A percentile compares a stretch with the other conserved stretches of the same genome.
Evolutionary conservation across 2,329 filamentous ascomycete species (phyloP).

Genomic region (Aureobasidium namibiae): DNA sequence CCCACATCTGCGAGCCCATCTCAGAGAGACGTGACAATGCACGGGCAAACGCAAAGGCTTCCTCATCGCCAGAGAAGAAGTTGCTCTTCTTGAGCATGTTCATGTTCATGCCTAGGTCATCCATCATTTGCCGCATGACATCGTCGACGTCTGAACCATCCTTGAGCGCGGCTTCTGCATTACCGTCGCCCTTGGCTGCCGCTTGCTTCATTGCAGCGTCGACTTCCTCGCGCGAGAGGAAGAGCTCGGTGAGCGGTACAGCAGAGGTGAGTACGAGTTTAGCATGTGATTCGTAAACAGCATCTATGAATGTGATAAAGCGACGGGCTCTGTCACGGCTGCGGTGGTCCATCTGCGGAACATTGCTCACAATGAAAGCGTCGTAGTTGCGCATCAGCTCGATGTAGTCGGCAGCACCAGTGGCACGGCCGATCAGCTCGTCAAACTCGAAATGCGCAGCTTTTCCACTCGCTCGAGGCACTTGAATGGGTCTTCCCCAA

Average conservation of each 20-base stretch:
- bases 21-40: slow-evolving; percentile 77
- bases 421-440: slow-evolving; percentile 84
- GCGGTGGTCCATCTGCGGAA: slow-evolving; percentile 83
- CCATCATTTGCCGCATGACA: slow-evolving; percentile 72
- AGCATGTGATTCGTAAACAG: slow-evolving; percentile 85
- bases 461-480: slow-evolving; percentile 78
- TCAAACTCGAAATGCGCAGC: slow-evolving; percentile 89
- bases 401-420: slow-evolving; percentile 88
- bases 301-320: slow-evolving; percentile 97
- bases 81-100: slow-evolving; percentile 74
- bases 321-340: slow-evolving; percentile 80
- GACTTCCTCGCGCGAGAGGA: slow-evolving; percentile 41
- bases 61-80: slow-evolving; percentile 90
- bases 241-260: slow-evolving; percentile 76
- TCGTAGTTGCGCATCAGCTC: slow-evolving; percentile 87
- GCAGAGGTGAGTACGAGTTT: slow-evolving; percentile 90
- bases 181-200: slow-evolving; percentile 21
- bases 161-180: slow-evolving; percentile 18
- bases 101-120: slow-evolving; percentile 80
- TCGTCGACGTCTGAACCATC: slow-evolving; percentile 49
- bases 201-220: slow-evolving; percentile 35
- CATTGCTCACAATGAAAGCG: slow-evolving; percentile 82
- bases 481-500: slow-evolving; percentile 84
- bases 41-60: slow-evolving; percentile 89
- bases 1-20: slow-evolving; percentile 94